Base-by-base conservation (phyloP, 1,284 basidiomycete species). In the Microbotryomycetes sp. region DNA sequence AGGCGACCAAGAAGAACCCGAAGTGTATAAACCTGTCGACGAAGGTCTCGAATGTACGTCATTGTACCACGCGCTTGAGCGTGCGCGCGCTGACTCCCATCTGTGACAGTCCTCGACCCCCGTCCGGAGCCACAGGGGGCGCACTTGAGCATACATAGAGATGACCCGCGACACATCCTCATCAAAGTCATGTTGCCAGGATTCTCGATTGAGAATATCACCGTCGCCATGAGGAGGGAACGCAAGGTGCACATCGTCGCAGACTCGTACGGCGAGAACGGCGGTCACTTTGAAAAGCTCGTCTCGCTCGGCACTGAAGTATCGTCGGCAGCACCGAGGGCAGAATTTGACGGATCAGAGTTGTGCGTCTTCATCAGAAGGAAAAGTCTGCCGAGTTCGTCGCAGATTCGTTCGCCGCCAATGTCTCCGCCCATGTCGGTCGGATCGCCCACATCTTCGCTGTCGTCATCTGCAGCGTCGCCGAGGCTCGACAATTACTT, bases 281-380 rank as follows among this genome's bases (percentile, higher is more conserved):
- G 67, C 23, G 67, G 67, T 1, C 65, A 69, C 29, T 68, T 62
- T 45, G 67, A 68, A 65, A 92, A 90, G 75, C 81, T 93, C 35
- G 82, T 85, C 11, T 82, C 82, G 16, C 78, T 84, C 6, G 84
- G 86, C 28, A 89, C 84, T 74, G 92, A 96, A 69, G 54, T 68
- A 9, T 56, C 58, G 24, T 35, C 30, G 4, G 28, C 61, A 0
- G 65, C 62, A 3, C 68, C 65, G 3, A 55, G 60, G 2, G 65
- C 67, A 18, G 57, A 64, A 26, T 68, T 69, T 24, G 56, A 68
- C 47, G 66, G 66, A 5, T 61, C 51, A n/a, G 45, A 45, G 61
- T 66, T 61, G 47, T 62, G 56, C 60, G 74, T 55, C 69, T 71
- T 57, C 68, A 72, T 50, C 21, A 28, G 75, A 68, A 41, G 64